Conservation (phyloP, 73 alveolate species). For the Effrenium voratum region DNA sequence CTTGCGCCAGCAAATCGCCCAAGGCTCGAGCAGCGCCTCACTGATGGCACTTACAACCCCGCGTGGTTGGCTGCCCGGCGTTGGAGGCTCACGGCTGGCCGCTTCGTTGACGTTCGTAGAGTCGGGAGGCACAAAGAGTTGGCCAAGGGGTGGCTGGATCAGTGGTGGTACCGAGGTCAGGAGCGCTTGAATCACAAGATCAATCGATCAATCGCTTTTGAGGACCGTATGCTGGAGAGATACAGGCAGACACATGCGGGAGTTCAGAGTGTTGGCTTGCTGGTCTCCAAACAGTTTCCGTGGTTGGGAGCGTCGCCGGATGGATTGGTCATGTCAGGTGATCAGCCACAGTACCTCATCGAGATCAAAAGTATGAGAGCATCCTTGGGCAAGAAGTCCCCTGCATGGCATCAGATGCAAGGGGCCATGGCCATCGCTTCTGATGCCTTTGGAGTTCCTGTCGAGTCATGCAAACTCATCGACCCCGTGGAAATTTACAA, state of each 20-base stretch:
- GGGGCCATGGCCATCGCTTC: slow-evolving; percentile 87
- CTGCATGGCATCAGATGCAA: slow-evolving; percentile 92
- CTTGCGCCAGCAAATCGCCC: neutral
- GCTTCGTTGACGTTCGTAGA: slow-evolving; percentile 39
- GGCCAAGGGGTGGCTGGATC: slow-evolving; percentile 71
- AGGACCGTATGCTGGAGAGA: slow-evolving; percentile 28
- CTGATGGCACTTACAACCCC: slow-evolving; percentile 84
- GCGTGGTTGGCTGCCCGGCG: slow-evolving; percentile 88
- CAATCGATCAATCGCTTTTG: slow-evolving; percentile 54
- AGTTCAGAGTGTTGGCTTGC: slow-evolving; percentile 40
- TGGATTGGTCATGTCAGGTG: slow-evolving; percentile 14
- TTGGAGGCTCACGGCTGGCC: slow-evolving; percentile 66
- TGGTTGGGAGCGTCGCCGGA: slow-evolving; percentile 84
- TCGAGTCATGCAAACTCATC: slow-evolving; percentile 39
- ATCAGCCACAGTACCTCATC: slow-evolving; percentile 2
- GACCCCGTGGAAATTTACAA: slow-evolving; percentile 48
- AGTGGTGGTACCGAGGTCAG: slow-evolving; percentile 89
- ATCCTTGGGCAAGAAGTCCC: slow-evolving; percentile 43
- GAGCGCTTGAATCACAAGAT: slow-evolving; percentile 73
- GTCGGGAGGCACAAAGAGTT: slow-evolving; percentile 27
- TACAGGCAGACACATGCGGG: slow-evolving; percentile 9
- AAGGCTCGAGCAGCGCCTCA: slow-evolving; percentile 68
- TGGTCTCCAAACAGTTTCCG: slow-evolving; percentile 32
- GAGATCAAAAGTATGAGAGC: slow-evolving; percentile 60
- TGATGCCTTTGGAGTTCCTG: neutral